Percentiles rank a stretch among this genome's conserved stretches.
Evolutionary conservation across 257 asterid genomes (phyloP).

Genomic region (Scutellaria barbata): DNA sequence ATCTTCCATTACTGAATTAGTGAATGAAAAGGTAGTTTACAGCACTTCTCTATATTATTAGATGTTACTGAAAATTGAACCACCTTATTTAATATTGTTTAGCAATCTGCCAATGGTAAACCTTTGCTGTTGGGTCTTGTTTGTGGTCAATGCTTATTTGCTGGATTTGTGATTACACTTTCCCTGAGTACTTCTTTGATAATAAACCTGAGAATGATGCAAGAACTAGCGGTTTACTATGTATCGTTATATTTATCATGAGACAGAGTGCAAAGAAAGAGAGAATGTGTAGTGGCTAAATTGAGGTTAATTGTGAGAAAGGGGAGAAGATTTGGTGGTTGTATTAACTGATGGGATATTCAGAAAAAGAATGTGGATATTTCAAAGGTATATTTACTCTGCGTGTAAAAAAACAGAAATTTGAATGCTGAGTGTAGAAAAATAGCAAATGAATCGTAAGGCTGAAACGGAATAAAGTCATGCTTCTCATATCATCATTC

Average conservation of each 20-base stretch:
- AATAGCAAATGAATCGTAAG: not conserved
- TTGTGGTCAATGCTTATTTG: not conserved
- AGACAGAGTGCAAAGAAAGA: not conserved
- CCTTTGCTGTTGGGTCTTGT: conserved; percentile 15
- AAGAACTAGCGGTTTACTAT: conserved; percentile 1
- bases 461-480: not conserved
- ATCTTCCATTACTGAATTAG: conserved; percentile 70
- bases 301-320: not conserved
- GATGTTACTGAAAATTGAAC: conserved; percentile 13
- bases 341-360: not conserved
- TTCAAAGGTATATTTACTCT: not conserved
- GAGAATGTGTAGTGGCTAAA: not conserved
- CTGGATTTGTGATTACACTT: conserved; percentile 11
- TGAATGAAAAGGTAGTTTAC: conserved; percentile 71
- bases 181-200: not conserved
- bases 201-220: conserved; percentile 12
- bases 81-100: not conserved
- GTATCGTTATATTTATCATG: not conserved
- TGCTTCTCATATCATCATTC: not conserved
- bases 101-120: not conserved
- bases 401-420: not conserved
- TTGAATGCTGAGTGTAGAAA: not conserved
- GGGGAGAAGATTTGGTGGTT: not conserved
- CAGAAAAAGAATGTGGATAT: not conserved
- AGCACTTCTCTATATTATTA: not conserved